Percentiles rank a stretch among this genome's conserved stretches.
These are phyloP conservation scores for Camellia sinensis DNA, from an alignment of 148 eudicot genomes.

Conservation along the genomic window DNA sequence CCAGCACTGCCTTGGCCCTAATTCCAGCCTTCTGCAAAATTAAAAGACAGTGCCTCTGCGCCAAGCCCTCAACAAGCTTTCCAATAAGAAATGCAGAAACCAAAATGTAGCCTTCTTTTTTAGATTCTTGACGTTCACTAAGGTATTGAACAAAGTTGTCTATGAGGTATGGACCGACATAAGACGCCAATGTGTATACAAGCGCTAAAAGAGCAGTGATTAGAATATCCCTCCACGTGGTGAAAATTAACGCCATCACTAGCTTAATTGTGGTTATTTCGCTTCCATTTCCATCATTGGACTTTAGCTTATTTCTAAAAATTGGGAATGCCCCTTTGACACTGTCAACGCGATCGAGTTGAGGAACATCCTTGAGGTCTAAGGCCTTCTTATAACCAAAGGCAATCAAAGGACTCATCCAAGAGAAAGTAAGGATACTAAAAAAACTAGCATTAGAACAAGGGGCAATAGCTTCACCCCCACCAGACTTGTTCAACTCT, in stretches of 20 bases:
- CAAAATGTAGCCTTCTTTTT: conserved; percentile 39
- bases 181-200: conserved; percentile 34
- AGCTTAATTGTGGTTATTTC: conserved; percentile 41
- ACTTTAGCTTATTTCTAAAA: conserved; percentile 35
- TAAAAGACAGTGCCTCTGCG: conserved; percentile 49
- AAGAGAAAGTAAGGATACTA: conserved; percentile 48
- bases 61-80: conserved; percentile 48
- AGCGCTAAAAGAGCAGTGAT: conserved; percentile 36
- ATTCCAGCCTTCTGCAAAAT: conserved; percentile 43
- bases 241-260: conserved; percentile 38
- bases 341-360: conserved; percentile 37
- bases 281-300: conserved; percentile 22
- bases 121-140: conserved; percentile 30
- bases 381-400: conserved; percentile 45
- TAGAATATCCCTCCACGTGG: conserved; percentile 38
- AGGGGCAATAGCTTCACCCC: conserved; percentile 29
- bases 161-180: conserved; percentile 53
- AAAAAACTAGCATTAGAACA: conserved; percentile 35
- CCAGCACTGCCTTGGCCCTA: conserved; percentile 42
- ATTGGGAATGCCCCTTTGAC: conserved; percentile 38
- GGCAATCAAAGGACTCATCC: conserved; percentile 43
- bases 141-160: conserved; percentile 56
- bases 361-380: conserved; percentile 62
- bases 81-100: conserved; percentile 41
- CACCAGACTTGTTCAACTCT: conserved; percentile 18